Percentiles rank a stretch among this genome's conserved stretches.
These are phyloP conservation scores for Diaporthe caulivora DNA, from an alignment of 2,329 filamentous ascomycete genomes.

Conservation along the genomic window DNA sequence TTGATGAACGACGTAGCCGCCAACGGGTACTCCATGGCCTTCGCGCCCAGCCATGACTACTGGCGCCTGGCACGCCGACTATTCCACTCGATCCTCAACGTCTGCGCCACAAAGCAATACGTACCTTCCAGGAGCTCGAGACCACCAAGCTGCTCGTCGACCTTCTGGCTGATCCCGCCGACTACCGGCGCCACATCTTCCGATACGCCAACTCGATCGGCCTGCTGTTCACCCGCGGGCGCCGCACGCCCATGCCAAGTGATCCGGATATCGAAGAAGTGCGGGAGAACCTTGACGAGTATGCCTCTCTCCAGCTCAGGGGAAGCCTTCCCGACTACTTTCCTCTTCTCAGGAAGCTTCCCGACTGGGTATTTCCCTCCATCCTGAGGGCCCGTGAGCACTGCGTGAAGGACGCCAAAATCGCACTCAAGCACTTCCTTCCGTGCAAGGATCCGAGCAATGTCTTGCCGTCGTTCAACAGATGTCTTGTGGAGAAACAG, in stretches of 20 bases:
- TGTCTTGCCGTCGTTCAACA: background rate
- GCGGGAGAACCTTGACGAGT: conserved; percentile 1
- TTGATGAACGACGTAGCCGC: background rate
- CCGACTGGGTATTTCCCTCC: background rate
- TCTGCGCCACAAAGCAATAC: conserved; percentile 6
- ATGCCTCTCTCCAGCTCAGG: background rate
- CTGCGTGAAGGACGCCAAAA: conserved; percentile 5
- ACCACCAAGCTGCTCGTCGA: background rate
- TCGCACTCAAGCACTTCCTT: conserved; percentile 4
- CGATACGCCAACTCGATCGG: conserved; percentile 6
- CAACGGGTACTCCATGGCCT: background rate
- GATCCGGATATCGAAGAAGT: background rate
- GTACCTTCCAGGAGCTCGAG: conserved; percentile 2
- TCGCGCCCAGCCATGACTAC: conserved; percentile 2
- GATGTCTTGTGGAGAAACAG: background rate
- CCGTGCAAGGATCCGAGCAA: background rate
- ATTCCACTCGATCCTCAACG: conserved; percentile 4
- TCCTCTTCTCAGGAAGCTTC: background rate
- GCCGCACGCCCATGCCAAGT: background rate
- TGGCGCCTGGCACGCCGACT: conserved; percentile 2
- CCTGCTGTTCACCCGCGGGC: background rate
- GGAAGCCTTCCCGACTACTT: conserved; percentile 4
- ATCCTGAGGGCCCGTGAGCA: background rate
- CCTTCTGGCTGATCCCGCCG: background rate
- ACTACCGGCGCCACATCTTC: conserved; percentile 1